phyloP scores from a whole-genome alignment of 2,329 filamentous ascomycete genomes.

The Elsinoe fawcettii region DNA sequence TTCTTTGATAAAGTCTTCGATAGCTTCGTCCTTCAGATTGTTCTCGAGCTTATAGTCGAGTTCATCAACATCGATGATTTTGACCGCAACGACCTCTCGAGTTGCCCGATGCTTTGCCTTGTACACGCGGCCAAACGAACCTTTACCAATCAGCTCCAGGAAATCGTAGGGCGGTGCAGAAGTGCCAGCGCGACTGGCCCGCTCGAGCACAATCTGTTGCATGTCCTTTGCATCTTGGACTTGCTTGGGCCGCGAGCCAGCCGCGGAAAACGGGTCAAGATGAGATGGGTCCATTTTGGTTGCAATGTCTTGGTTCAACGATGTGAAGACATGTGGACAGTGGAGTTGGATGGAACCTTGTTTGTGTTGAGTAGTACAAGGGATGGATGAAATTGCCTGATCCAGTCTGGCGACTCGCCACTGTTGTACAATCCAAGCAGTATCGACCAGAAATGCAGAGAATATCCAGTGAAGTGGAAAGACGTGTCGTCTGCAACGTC shows the following conservation, averaged over 20 bases:
- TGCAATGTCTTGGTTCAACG: not conserved
- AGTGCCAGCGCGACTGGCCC: slow-evolving; percentile 52
- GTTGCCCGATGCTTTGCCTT: slow-evolving; percentile 42
- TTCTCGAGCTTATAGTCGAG: slow-evolving; percentile 57
- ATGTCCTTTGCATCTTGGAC: slow-evolving; percentile 64
- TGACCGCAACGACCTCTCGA: slow-evolving; percentile 58
- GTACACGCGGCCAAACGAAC: slow-evolving; percentile 66
- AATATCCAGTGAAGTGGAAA: not conserved
- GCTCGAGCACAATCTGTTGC: slow-evolving; percentile 56
- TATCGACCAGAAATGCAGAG: not conserved
- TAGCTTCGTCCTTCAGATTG: slow-evolving; percentile 56
- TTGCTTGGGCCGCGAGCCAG: slow-evolving; percentile 40
- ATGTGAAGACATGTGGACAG: slow-evolving; percentile 4
- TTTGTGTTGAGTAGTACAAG: not conserved
- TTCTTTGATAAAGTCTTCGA: slow-evolving; percentile 51
- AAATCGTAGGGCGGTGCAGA: slow-evolving; percentile 60
- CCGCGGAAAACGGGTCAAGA: slow-evolving; percentile 21
- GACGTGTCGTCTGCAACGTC: not conserved
- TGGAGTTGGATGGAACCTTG: not conserved
- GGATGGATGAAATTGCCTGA: not conserved
- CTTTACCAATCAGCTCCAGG: slow-evolving; percentile 66
- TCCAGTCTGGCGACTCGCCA: not conserved
- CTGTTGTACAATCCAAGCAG: not conserved
- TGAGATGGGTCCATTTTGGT: slow-evolving; percentile 25
- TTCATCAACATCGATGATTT: slow-evolving; percentile 79